Conservation (phyloP, 768 basidiomycete species). For the Trametes elegans region DNA sequence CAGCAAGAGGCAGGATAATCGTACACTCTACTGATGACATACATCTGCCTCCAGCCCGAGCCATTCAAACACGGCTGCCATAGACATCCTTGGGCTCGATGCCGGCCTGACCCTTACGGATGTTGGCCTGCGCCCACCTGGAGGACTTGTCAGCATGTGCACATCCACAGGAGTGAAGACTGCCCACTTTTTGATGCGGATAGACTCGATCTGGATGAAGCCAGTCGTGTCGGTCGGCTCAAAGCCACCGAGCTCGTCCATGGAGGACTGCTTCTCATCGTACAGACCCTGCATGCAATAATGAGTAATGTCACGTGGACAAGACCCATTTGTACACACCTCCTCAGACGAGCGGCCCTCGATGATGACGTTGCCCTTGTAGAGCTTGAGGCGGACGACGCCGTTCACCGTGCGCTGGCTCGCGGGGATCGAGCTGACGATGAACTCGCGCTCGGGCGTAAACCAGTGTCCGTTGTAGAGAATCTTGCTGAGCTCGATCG, state of each 20-base stretch:
- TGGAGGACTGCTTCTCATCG: constrained; percentile 92
- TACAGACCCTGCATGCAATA: constrained; percentile 71
- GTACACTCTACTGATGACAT: too few relatives aligned
- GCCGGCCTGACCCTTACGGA: constrained; percentile 61
- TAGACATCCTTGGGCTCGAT: constrained; percentile 23
- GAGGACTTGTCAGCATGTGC: not conserved
- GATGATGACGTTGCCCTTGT: constrained; percentile 95
- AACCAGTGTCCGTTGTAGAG: constrained; percentile 99
- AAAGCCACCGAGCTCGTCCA: constrained; percentile 99
- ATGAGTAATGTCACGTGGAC: not conserved
- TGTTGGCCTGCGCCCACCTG: constrained; percentile 88
- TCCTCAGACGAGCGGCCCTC: constrained; percentile 90
- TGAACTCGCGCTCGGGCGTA: constrained; percentile 97
- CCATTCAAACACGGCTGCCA: constrained; percentile 18
- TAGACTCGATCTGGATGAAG: constrained; percentile 97
- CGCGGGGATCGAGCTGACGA: constrained; percentile 86
- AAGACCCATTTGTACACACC: constrained; percentile 39
- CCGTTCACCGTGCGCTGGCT: constrained; percentile 98
- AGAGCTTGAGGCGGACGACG: constrained; percentile 82
- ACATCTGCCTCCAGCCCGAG: too few relatives aligned
- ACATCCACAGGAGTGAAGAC: constrained; percentile 1
- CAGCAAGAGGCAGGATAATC: too few relatives aligned
- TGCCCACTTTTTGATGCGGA: constrained; percentile 93
- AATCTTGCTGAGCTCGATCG: constrained; percentile 84
- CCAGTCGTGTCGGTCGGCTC: constrained; percentile 94